Conservation (phyloP, 345 rosid genomes). For the Dovyalis caffra region DNA sequence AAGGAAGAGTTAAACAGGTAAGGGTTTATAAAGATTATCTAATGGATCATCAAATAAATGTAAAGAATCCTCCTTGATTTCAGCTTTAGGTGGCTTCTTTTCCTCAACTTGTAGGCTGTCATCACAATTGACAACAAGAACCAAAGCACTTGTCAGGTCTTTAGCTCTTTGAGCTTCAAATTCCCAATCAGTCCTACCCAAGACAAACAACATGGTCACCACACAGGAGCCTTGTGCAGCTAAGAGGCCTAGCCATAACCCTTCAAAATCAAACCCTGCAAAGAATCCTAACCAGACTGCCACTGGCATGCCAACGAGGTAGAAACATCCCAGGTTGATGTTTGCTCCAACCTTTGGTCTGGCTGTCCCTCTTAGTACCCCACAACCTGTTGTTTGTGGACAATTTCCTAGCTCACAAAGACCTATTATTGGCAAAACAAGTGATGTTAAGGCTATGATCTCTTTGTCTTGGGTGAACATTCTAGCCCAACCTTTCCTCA, state of each 20-base stretch:
- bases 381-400: constrained; percentile 84
- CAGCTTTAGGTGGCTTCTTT: constrained; percentile 25
- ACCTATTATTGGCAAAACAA: constrained; percentile 75
- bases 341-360: constrained; percentile 83
- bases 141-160: constrained; percentile 39
- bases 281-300: constrained; percentile 66
- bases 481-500: constrained; percentile 67
- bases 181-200: constrained; percentile 70
- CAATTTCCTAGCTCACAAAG: constrained; percentile 89
- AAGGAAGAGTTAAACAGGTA: constrained; percentile 19
- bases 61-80: constrained; percentile 41
- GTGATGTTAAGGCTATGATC: constrained; percentile 58
- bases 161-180: constrained; percentile 54
- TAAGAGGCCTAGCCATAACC: constrained; percentile 77
- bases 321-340: constrained; percentile 79
- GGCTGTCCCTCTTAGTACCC: constrained; percentile 79
- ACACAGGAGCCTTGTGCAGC: constrained; percentile 85
- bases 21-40: constrained; percentile 19
- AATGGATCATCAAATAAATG: constrained; percentile 18
- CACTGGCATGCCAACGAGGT: constrained; percentile 77
- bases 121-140: constrained; percentile 12
- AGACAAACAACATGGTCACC: constrained; percentile 54
- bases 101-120: constrained; percentile 27
- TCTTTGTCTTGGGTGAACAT: constrained; percentile 68
- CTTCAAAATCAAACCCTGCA: constrained; percentile 59